Base-by-base conservation (phyloP, 2,329 filamentous ascomycete genomes). In the Neocucurbitaria cava region DNA sequence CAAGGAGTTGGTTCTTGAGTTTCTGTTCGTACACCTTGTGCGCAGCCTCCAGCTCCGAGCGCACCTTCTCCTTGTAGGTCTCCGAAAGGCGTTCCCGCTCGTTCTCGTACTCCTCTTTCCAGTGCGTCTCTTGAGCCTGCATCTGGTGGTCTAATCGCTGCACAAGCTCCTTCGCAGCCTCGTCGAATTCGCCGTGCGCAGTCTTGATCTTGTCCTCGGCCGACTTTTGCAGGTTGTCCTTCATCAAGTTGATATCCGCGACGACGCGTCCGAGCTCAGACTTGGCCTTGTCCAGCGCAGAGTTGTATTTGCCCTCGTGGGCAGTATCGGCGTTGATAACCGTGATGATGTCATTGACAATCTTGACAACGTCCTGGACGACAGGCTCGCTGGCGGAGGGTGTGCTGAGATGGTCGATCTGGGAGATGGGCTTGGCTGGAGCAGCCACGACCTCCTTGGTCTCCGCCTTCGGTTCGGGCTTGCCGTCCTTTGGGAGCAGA, bases 331-430 rank as follows among this genome's bases (percentile, higher is more conserved):
- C 90, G 76, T 97, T 96, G 74, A 97, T 88, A 42, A 96, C 91
- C 8, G 91, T 88, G 72, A 99, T 96, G 68, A 99, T 89, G 76
- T 96, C 92, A 79, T 99, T 99, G 67, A 99, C 84, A 79, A 96
- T 94, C 79, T 91, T 94, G 55, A 96, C 92, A 5, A 99, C 83
- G 69, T 98, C 92, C 77, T 97, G 92, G 20, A 98, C 90, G 31
- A 96, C 85, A 24, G 91, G 90, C 73, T 98, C 94, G 55, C 88
- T 86, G 48, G 90, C 91, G 67, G 92, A 85, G 49, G 86, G 83
- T 21, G 96, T 85, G 46, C 84, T 84, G 54, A 97, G 80, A 57
- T 92, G 87, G 71, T 96, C 91, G 64, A 98, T 91, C 15, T 87
- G 86, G 56, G 87, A 70, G 20, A 70, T 66, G 46, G 68, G 55